Evolutionary conservation across 257 asterid species (phyloP).

Genomic region (Solanum virginianum): DNA sequence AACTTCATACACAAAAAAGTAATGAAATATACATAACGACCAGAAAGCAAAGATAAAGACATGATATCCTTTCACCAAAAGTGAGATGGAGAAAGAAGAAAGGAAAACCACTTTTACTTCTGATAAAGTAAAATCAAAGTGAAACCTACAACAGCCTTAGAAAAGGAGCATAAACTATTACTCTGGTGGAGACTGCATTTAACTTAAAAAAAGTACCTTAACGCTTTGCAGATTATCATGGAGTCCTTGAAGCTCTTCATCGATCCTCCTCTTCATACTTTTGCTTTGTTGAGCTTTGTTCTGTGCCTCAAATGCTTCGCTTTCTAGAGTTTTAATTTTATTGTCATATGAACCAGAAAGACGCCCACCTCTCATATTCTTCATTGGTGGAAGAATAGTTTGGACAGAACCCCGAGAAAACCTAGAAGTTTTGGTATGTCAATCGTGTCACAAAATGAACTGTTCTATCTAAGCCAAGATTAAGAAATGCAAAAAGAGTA

Average conservation of each 20-base stretch:
- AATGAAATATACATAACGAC: not conserved
- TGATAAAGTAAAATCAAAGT: not conserved
- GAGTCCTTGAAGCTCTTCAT: slow-evolving; percentile 46
- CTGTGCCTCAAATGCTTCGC: slow-evolving; percentile 34
- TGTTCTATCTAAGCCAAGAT: not conserved
- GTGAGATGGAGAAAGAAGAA: not conserved
- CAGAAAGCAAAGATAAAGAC: not conserved
- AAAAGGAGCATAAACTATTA: not conserved
- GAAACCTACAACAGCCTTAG: not conserved
- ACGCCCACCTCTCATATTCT: slow-evolving; percentile 51
- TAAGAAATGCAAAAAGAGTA: not conserved
- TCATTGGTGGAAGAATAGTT: slow-evolving; percentile 76
- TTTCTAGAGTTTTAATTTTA: slow-evolving; percentile 49
- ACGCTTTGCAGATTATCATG: slow-evolving; percentile 11
- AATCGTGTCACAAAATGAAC: not conserved
- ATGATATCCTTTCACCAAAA: not conserved
- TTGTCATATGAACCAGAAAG: slow-evolving; percentile 79
- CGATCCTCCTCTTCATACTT: slow-evolving; percentile 45
- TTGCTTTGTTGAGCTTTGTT: slow-evolving; percentile 28
- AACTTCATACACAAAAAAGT: not conserved
- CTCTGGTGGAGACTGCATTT: not conserved
- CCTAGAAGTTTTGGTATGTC: slow-evolving; percentile 24
- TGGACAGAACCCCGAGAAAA: slow-evolving; percentile 79
- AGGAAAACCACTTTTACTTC: not conserved
- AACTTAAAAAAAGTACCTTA: slow-evolving; percentile 33